A percentile compares a stretch with the other conserved stretches of the same genome.
Evolutionary conservation across 257 asterid genomes (phyloP).

Genomic region (Plantago ovata): DNA sequence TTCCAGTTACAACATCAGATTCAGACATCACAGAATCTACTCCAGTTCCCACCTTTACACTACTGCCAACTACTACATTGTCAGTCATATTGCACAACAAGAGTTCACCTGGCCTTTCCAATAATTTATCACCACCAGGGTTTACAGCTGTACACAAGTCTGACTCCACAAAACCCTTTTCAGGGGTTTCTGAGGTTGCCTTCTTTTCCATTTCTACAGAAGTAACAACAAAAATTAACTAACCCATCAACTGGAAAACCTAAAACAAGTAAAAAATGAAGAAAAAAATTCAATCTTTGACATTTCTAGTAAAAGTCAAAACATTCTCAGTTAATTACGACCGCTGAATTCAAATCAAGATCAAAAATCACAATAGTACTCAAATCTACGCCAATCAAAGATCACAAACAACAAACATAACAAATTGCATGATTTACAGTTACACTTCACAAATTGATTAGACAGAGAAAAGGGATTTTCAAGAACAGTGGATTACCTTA

Average conservation of each 20-base stretch:
- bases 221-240: not conserved
- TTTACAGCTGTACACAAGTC: slow-evolving; percentile 17
- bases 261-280: not conserved
- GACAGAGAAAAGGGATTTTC: not conserved
- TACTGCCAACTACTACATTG: not conserved
- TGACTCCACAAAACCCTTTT: slow-evolving; percentile 26
- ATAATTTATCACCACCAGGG: slow-evolving; percentile 29
- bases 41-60: too few relatives aligned
- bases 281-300: not conserved
- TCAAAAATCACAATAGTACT: not conserved
- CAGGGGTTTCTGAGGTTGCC: slow-evolving; percentile 38
- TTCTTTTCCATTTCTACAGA: slow-evolving; percentile 39
- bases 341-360: not conserved
- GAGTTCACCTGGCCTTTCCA: slow-evolving; percentile 19
- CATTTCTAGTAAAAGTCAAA: not conserved
- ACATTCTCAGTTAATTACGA: not conserved
- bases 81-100: slow-evolving; percentile 33
- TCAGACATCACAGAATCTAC: slow-evolving; percentile 24
- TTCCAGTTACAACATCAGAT: slow-evolving; percentile 27
- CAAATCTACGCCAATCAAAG: too few relatives aligned
- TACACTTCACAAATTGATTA: not conserved
- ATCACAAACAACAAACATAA: not conserved
- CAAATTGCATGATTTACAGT: too few relatives aligned
- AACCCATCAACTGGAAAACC: not conserved
- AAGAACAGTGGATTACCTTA: not conserved